Base-by-base conservation (phyloP, 176 grass and related monocot genomes). In the Hsuehochloa calcarea region DNA sequence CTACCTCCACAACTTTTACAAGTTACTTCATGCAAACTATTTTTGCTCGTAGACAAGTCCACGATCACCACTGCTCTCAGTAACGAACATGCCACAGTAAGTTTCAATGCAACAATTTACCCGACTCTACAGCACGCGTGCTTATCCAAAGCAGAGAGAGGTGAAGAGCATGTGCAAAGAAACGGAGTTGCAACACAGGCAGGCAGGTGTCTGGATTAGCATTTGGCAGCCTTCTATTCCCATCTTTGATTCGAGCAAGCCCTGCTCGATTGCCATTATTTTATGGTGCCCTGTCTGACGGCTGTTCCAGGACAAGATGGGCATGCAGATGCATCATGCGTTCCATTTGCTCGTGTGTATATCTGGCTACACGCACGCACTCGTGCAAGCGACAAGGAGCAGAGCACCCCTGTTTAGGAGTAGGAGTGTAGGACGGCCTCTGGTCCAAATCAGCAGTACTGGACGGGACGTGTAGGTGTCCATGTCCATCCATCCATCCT, bases 291-390 rank as follows among this genome's bases (percentile, higher is more conserved):
- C 72, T 15, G 37, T 78, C 49, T 19, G 83, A 78, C 40, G 84
- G 26, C 74, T 70, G 84, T 62, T 70, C 51, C 26, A 78, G 65
- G 74, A 79, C 51, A 68, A 23, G 47, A 68, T 67, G 34, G 71
- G 71, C 70, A 51, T 0, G 45, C 81, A 38, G n/a, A n/a, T 55
- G 34, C 34, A 38, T 20, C 6, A 67, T 47, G 66, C 66, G 35
- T 34, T 16, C 10, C 66, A n/a, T 65, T 65, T 4, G 35, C 35
- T 39, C 65, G 77, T 49, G 35, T 12, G 3, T 15, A 7, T 23
- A n/a, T 22, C 35, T 58, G 51, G 76, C 77, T 22, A 12, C 77
- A 59, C 27, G 26, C 78, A 1, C 11, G 26, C 78, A 1, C 11
- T 41, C 49, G 83, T 46, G 64, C 50, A 85, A 77, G 47, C 47